Evolutionary conservation across 2,329 filamentous ascomycete species (phyloP), one percentile per base, ranked within the genome.

Genomic region (Chalaropsis ovoidea): DNA sequence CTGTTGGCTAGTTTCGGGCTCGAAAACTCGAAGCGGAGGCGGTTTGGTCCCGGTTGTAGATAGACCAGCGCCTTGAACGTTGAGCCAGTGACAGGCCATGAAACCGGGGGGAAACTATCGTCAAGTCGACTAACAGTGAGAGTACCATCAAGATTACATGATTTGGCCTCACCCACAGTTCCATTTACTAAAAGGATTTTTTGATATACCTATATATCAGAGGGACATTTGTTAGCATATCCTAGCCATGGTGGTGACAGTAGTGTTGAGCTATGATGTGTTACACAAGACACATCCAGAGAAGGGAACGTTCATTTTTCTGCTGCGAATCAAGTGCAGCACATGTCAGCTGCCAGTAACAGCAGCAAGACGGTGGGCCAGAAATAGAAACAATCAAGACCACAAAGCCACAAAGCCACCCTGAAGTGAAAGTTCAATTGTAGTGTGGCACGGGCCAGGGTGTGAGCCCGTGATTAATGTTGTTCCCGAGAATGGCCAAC

Each of bases 31-130:
- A 97, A 87, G 27, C 90, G 87, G 39, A 97, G 76, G 70, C 84
- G 86, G 75, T 99, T 99, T 65, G 90, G 89, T 0, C 94, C 94
- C 3, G 94, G 92, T 69, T 88, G 85, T n/a, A 99, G 82, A 74
- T 96, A 90, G 10, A 96, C 82, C 39, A 97, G 79, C 4, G 88
- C 88, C 77, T 97, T 97, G 81, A 96, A 97, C 74, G 92, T 86
- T 2, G 89, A 95, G 69, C 90, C 87, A 73, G 81, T 87, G 11
- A 96, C 93, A 0, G 92, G 93, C 92, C 93, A 97, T 70, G 80
- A 82, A 13, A 86, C 88, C 0, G 89, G 78, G 6, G 93, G 92
- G 73, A 96, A 96, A 68, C 79, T 85, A 74, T 95, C 90, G 74
- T 96, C 89, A 70, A 91, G 83, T 71, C 94, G 88, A 71, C 82